Evolutionary conservation across 768 basidiomycete species (phyloP).

Genomic region (Xerocomus potaroensis): DNA sequence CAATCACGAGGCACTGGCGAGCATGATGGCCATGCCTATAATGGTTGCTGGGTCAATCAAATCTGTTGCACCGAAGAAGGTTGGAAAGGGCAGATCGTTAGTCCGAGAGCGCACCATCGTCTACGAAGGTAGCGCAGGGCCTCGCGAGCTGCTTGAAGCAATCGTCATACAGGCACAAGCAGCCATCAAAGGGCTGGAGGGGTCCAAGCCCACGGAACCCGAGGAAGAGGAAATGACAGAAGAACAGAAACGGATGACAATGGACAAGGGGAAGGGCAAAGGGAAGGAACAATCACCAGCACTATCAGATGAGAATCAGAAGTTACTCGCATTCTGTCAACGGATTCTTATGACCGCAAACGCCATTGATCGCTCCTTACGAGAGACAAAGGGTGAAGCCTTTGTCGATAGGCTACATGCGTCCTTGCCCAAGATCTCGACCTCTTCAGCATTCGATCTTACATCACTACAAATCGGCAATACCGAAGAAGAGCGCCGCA

Average conservation of each 20-base stretch:
- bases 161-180: slow-evolving; percentile 92
- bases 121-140: slow-evolving; percentile 89
- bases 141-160: slow-evolving; percentile 86
- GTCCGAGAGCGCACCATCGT: slow-evolving; percentile 78
- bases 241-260: slow-evolving; percentile 84
- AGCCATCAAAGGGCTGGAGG: slow-evolving; percentile 82
- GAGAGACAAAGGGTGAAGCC: slow-evolving; percentile 83
- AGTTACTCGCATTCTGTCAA: slow-evolving; percentile 76
- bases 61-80: slow-evolving; percentile 54
- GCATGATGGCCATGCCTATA: slow-evolving; percentile 97
- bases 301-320: slow-evolving; percentile 69
- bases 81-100: slow-evolving; percentile 40
- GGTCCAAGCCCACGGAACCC: slow-evolving; percentile 46
- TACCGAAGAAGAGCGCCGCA: slow-evolving; percentile 63
- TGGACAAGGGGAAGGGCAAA: slow-evolving; percentile 60
- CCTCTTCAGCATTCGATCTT: slow-evolving; percentile 44
- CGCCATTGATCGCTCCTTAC: slow-evolving; percentile 83
- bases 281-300: slow-evolving; percentile 40
- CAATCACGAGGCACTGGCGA: slow-evolving; percentile 86
- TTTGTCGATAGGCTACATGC: slow-evolving; percentile 78
- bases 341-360: slow-evolving; percentile 79
- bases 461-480: slow-evolving; percentile 37
- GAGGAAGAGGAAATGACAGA: slow-evolving; percentile 72
- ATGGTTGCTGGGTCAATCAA: slow-evolving; percentile 79
- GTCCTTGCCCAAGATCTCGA: slow-evolving; percentile 69